These are phyloP conservation scores for Colletotrichum brevisporum DNA, from an alignment of 2,329 filamentous ascomycete species.

Conservation along the genomic window DNA sequence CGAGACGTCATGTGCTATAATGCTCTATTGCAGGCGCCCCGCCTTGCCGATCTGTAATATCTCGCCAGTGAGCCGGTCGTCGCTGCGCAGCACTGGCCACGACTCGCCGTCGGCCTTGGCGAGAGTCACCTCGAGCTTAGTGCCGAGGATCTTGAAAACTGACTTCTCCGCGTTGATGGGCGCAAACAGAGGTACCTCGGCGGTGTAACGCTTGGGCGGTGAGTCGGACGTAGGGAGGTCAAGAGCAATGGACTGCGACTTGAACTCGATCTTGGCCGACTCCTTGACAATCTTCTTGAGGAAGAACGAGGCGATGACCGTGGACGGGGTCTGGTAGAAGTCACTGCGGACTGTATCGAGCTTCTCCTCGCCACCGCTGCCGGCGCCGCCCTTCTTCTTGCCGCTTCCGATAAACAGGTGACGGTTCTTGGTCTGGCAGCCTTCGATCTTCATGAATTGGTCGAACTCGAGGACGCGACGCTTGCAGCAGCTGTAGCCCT, in stretches of 20 bases:
- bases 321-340: slow-evolving; percentile 92
- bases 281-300: slow-evolving; percentile 96
- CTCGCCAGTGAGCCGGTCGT: slow-evolving; percentile 78
- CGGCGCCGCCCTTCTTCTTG: slow-evolving; percentile 72
- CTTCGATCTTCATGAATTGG: slow-evolving; percentile 95
- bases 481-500: slow-evolving; percentile 98
- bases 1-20: slow-evolving; percentile 8
- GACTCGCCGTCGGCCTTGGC: slow-evolving; percentile 80
- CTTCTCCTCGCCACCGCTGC: slow-evolving; percentile 75
- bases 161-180: slow-evolving; percentile 82
- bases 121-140: slow-evolving; percentile 87
- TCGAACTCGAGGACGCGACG: slow-evolving; percentile 95
- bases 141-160: slow-evolving; percentile 85
- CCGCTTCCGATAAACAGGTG: slow-evolving; percentile 89
- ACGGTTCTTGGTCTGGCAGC: slow-evolving; percentile 84
- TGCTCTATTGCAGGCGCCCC: slow-evolving; percentile 59
- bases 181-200: slow-evolving; percentile 81
- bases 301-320: slow-evolving; percentile 92
- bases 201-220: slow-evolving; percentile 82
- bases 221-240: slow-evolving; percentile 89
- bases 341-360: slow-evolving; percentile 86
- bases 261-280: slow-evolving; percentile 79
- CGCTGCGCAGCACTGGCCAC: slow-evolving; percentile 88
- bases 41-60: slow-evolving; percentile 92
- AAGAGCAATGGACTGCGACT: slow-evolving; percentile 73